These are phyloP conservation scores for Penicillium arizonense DNA, from an alignment of 495 filamentous ascomycete genomes.

Conservation along the genomic window DNA sequence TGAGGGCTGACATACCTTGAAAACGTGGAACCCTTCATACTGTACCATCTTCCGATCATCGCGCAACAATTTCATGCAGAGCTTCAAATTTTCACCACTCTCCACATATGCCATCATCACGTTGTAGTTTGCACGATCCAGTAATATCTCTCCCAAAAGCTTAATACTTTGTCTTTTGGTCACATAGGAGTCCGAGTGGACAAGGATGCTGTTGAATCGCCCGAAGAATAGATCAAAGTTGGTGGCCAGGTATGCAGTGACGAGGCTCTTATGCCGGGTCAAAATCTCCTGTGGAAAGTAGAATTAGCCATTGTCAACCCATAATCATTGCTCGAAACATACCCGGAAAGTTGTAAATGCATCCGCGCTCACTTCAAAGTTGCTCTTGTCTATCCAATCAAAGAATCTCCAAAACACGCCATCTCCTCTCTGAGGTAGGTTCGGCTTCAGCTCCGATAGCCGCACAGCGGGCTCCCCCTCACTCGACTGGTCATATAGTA, in stretches of 20 bases:
- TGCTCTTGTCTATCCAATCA: constrained; percentile 90
- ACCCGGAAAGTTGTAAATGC: constrained; percentile 97
- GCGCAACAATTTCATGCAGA: constrained; percentile 93
- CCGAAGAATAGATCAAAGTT: constrained; percentile 92
- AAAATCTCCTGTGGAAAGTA: constrained; percentile 68
- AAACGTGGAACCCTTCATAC: constrained; percentile 98
- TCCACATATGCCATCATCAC: constrained; percentile 98
- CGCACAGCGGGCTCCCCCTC: constrained; percentile 52
- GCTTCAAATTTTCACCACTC: constrained; percentile 89
- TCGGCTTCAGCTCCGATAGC: constrained; percentile 64
- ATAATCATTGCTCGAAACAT: constrained; percentile 7
- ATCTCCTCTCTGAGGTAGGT: constrained; percentile 63
- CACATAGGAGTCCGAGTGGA: constrained; percentile 93
- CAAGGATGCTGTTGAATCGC: constrained; percentile 82
- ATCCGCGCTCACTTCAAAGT: constrained; percentile 95
- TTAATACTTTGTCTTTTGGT: constrained; percentile 99
- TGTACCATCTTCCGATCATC: constrained; percentile 98
- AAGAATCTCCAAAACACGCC: constrained; percentile 99
- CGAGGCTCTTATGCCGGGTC: constrained; percentile 87
- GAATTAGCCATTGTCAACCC: not conserved
- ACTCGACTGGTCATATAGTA: constrained; percentile 85
- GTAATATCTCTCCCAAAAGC: constrained; percentile 87
- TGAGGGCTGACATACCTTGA: constrained; percentile 63
- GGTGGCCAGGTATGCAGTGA: constrained; percentile 77
- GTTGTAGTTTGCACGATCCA: constrained; percentile 94